Evolutionary conservation across 2,329 filamentous ascomycete genomes (phyloP), one percentile per base, ranked within the genome.

Genomic region (Alternaria triticina): DNA sequence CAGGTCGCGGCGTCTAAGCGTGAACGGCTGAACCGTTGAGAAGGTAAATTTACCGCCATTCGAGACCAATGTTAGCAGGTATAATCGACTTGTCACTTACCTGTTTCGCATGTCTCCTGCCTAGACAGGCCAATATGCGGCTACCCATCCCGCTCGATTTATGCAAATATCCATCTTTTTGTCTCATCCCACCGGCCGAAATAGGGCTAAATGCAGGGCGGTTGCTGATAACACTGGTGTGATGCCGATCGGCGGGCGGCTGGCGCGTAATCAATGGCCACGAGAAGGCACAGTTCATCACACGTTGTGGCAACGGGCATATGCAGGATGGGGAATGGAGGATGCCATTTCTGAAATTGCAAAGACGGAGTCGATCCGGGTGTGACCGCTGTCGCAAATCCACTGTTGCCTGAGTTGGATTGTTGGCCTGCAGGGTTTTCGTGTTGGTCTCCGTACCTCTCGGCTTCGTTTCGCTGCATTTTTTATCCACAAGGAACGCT

Each of bases 251-350:
- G 25, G 27, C 45, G 23, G 45, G 20, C 50, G 57, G 51, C 50
- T 49, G 65, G 65, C 67, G 67, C 60, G 55, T 69, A 69, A 62
- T 61, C 30, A 58, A 51, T 55, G 51, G 44, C 57, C 47, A 57
- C 55, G 54, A 66, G 54, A 25, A 47, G 56, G 57, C 30, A 55
- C 33, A 22, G 27, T 23, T 28, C 30, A 11, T 47, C 40, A 17
- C 51, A 59, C 36, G 54, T 57, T n/a, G 56, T 59, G 28, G 58
- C 17, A n/a, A 25, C 36, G 22, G 45, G 22, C 36, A 44, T 40
- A 30, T 51, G 54, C 43, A 44, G 40, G 57, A 59, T 51, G 27
- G 33, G 55, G 36, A 25, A 20, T 36, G 25, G 27, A 23, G 17
- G 11, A 45, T 54, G 6, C 40, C 43, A 46, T 25, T 25, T 23